phyloP scores from a whole-genome alignment of 2,329 filamentous ascomycete species.

The Apiospora aurea region DNA sequence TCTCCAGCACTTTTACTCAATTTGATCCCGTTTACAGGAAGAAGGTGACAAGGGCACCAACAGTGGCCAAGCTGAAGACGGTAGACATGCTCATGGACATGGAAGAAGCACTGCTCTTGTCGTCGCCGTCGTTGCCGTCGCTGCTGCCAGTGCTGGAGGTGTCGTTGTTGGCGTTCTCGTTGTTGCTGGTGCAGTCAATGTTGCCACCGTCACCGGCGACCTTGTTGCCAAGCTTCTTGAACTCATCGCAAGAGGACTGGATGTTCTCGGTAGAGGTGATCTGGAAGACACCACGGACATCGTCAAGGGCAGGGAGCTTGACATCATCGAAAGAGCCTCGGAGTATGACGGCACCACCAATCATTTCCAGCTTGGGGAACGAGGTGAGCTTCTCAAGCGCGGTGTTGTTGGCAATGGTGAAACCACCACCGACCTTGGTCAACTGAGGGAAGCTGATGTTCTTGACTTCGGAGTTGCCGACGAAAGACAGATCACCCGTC shows the following conservation, averaged over 20 bases:
- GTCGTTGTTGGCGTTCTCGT: slow-evolving; percentile 60
- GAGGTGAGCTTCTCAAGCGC: slow-evolving; percentile 68
- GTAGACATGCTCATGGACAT: slow-evolving; percentile 55
- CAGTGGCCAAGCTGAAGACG: slow-evolving; percentile 53
- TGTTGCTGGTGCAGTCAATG: slow-evolving; percentile 59
- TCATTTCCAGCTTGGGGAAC: slow-evolving; percentile 71
- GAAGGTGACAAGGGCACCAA: slow-evolving; percentile 55
- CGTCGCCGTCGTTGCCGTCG: slow-evolving; percentile 37
- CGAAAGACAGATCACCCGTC: slow-evolving; percentile 65
- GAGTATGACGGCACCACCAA: slow-evolving; percentile 84
- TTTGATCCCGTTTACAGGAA: slow-evolving; percentile 51
- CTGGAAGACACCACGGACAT: slow-evolving; percentile 76
- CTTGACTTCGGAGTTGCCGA: slow-evolving; percentile 65
- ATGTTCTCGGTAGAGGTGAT: slow-evolving; percentile 72
- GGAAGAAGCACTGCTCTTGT: slow-evolving; percentile 52
- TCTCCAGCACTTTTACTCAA: slow-evolving; percentile 25
- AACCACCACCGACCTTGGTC: slow-evolving; percentile 74
- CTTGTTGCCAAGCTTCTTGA: slow-evolving; percentile 54
- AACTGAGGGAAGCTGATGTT: slow-evolving; percentile 82
- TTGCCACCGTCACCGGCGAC: slow-evolving; percentile 53
- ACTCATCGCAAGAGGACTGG: slow-evolving; percentile 57
- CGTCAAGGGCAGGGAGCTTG: slow-evolving; percentile 68
- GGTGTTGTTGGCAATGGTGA: slow-evolving; percentile 90
- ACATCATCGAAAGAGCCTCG: slow-evolving; percentile 82
- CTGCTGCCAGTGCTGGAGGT: slow-evolving; percentile 41